Base-by-base conservation (phyloP, 805 yeast species). In the Metschnikowia peoriensis region DNA sequence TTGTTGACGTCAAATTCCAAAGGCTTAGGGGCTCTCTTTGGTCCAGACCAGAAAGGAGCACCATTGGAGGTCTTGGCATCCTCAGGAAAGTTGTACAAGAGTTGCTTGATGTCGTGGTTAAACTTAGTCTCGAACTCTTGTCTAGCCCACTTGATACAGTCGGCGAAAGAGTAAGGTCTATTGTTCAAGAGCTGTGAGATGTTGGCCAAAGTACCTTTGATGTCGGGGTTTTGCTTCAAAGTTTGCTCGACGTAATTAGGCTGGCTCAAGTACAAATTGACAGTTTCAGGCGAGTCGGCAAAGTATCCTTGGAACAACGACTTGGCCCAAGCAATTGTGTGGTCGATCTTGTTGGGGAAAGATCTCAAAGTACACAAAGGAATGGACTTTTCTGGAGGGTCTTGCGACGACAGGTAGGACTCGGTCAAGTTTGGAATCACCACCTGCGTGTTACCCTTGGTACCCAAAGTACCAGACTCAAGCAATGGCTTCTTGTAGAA, bases 311-410 rank as follows among this genome's bases (percentile, higher is more conserved):
- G 94, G 80, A 94, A 94, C 66, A 90, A 78, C 16, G 91, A 85
- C 74, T 96, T 96, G 14, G 98, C 96, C 99, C 99, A 94, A 6
- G 99, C 98, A 73, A 94, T 94, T 1, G 99, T 94, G 67, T 94
- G 99, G 68, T 94, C 99, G 63, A 94, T 94, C 73, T 93, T 93
- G 72, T 91, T 89, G 52, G 99, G 99, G 86, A 94, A 94, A 4
- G 97, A 89, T 73, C 98, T 85, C 67, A 94, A 79, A 2, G 99
- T 94, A 80, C 99, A 94, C 65, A 94, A 79, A 34, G 99, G 99
- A 65, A 94, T 92, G 4, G 97, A 85, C 72, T 91, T 91, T 76
- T 94, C 99, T 38, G 99, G 99, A 42, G 99, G 99, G 72, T 94
- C 99, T 69, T 90, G 96, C 11, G 97, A 89, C 1, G 97, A 88